A percentile compares a stretch with the other conserved stretches of the same genome.
phyloP scores from a whole-genome alignment of 1,139 yeast species.

The Taiozyma sp. region DNA sequence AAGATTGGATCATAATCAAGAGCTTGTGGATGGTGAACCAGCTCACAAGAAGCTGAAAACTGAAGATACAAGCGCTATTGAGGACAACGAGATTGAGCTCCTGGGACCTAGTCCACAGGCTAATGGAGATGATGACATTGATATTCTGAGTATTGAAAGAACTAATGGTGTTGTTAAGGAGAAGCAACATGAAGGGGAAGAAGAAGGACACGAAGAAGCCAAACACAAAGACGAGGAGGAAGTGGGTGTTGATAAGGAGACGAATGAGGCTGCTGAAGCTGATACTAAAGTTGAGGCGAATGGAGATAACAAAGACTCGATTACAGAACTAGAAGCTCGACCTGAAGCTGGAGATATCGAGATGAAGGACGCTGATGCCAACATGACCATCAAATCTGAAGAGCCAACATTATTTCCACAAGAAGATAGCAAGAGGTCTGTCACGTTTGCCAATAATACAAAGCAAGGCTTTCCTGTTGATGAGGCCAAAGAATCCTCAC shows the following conservation, averaged over 20 bases:
- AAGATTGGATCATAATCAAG: neutral
- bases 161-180: neutral
- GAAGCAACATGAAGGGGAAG: neutral
- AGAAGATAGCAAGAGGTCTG: neutral
- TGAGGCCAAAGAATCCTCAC: neutral
- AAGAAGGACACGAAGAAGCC: neutral
- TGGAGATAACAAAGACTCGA: neutral
- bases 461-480: neutral
- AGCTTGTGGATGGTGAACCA: neutral
- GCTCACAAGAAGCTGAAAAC: neutral
- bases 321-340: neutral
- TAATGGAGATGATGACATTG: neutral
- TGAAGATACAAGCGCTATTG: conserved; percentile 4
- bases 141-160: neutral
- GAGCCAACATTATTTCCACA: neutral
- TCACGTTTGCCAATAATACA: neutral
- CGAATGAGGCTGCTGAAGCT: neutral
- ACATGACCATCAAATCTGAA: neutral
- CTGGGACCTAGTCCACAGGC: neutral
- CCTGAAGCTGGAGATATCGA: neutral
- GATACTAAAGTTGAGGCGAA: neutral
- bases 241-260: neutral
- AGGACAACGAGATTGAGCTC: neutral
- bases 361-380: neutral
- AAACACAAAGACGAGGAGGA: conserved; percentile 22